Evolutionary conservation across 2,329 filamentous ascomycete genomes (phyloP).

Genomic region (Penicillium sumatraense): DNA sequence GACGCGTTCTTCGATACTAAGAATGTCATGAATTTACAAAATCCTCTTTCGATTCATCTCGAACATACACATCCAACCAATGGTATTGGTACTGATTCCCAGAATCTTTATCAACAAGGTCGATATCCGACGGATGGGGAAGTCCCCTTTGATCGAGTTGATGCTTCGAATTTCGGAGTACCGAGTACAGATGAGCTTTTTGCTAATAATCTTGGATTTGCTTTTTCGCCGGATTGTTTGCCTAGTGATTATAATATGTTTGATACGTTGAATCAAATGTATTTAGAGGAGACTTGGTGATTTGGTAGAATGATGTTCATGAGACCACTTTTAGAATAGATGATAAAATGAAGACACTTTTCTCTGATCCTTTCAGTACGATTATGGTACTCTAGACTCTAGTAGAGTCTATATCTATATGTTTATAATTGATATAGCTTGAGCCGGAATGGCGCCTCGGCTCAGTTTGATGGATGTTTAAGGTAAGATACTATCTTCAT

Average conservation of each 20-base stretch:
- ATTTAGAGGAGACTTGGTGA: constrained; percentile 27
- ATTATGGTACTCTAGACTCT: too few species aligned
- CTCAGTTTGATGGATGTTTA: too few species aligned
- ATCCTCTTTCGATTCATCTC: neutral
- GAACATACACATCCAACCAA: neutral
- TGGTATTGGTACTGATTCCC: neutral
- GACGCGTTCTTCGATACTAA: constrained; percentile 11
- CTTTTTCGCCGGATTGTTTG: constrained; percentile 23
- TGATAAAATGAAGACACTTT: neutral
- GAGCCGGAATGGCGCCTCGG: too few species aligned
- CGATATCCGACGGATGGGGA: neutral
- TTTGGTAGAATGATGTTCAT: neutral
- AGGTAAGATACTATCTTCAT: too few species aligned
- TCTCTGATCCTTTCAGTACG: neutral
- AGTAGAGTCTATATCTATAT: neutral
- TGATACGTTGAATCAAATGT: constrained; percentile 28
- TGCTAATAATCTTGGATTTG: constrained; percentile 25
- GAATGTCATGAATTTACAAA: neutral
- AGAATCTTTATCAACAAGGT: constrained; percentile 1
- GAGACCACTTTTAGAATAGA: neutral
- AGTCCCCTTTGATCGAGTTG: neutral
- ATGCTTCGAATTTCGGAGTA: neutral
- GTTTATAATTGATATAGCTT: too few species aligned
- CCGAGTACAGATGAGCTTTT: constrained; percentile 19
- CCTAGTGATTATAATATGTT: constrained; percentile 31